These are phyloP conservation scores for Beauveria sp. DNA, from an alignment of 2,329 filamentous ascomycete genomes.

Conservation along the genomic window DNA sequence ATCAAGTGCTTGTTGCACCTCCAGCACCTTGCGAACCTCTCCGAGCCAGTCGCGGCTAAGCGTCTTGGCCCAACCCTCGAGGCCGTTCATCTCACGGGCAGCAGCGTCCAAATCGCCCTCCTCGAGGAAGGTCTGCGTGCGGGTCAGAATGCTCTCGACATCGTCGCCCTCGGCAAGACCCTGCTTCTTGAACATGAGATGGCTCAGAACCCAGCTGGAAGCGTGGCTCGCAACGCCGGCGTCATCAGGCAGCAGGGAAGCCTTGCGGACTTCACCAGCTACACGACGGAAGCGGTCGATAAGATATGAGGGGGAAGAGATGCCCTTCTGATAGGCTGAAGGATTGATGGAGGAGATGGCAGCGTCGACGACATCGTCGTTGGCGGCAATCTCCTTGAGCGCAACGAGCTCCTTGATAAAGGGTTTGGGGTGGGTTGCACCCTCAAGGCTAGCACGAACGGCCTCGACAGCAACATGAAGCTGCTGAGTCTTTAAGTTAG, in stretches of 20 bases:
- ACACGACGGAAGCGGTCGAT: slow-evolving; percentile 95
- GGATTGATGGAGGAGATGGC: slow-evolving; percentile 97
- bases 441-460: slow-evolving; percentile 75
- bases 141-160: slow-evolving; percentile 85
- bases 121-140: slow-evolving; percentile 84
- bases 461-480: slow-evolving; percentile 93
- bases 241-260: slow-evolving; percentile 82
- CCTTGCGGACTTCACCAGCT: slow-evolving; percentile 87
- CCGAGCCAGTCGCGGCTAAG: slow-evolving; percentile 88
- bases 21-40: slow-evolving; percentile 84
- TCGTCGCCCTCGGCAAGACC: slow-evolving; percentile 76
- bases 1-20: slow-evolving; percentile 93
- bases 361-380: slow-evolving; percentile 80
- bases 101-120: slow-evolving; percentile 88
- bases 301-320: slow-evolving; percentile 75
- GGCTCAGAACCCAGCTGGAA: slow-evolving; percentile 81
- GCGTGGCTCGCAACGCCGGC: slow-evolving; percentile 93
- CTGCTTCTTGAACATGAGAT: slow-evolving; percentile 93
- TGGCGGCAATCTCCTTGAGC: slow-evolving; percentile 81
- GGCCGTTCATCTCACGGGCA: slow-evolving; percentile 87
- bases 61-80: slow-evolving; percentile 92
- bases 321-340: slow-evolving; percentile 82
- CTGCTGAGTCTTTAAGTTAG: slow-evolving; percentile 89
- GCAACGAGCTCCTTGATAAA: slow-evolving; percentile 92
- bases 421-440: slow-evolving; percentile 62